Evolutionary conservation across 1,284 basidiomycete genomes (phyloP).

Genomic region (Ustilago trichophora): DNA sequence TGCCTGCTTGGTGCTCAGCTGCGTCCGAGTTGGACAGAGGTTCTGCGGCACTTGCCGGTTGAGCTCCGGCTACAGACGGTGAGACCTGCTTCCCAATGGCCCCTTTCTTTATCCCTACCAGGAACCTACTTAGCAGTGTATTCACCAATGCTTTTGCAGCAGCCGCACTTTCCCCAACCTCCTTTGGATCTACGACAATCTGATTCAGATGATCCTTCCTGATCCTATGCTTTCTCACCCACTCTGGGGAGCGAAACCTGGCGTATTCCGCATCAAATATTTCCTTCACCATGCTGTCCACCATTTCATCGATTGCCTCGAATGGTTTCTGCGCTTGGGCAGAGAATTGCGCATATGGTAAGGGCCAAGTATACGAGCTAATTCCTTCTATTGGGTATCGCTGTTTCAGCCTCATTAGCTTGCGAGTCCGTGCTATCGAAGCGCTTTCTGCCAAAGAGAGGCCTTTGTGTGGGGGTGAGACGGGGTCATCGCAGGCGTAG

Average conservation of each 20-base stretch:
- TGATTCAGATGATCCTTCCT: slow-evolving; percentile 6
- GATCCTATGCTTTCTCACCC: slow-evolving; percentile 18
- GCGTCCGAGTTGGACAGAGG: no score
- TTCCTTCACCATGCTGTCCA: slow-evolving; percentile 13
- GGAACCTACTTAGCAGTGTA: slow-evolving; percentile 10
- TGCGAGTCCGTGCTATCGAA: background rate
- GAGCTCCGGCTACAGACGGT: no score
- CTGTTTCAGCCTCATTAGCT: slow-evolving; percentile 4
- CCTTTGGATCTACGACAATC: slow-evolving; percentile 18
- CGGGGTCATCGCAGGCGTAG: slow-evolving; percentile 3
- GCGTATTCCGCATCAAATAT: slow-evolving; percentile 27
- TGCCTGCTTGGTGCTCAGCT: no score
- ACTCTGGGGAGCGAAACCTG: slow-evolving; percentile 21
- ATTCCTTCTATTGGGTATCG: slow-evolving; percentile 7
- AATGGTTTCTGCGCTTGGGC: slow-evolving; percentile 2
- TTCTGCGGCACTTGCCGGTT: no score
- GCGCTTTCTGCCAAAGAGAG: no score
- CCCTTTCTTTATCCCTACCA: slow-evolving; percentile 14
- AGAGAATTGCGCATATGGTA: slow-evolving; percentile 8
- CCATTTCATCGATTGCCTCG: slow-evolving; percentile 5
- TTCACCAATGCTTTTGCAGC: slow-evolving; percentile 23
- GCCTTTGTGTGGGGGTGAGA: no score
- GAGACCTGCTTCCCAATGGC: background rate
- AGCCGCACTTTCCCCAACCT: slow-evolving; percentile 21
- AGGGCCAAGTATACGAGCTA: slow-evolving; percentile 15